Evolutionary conservation across 1,284 basidiomycete species (phyloP).

Genomic region (Ustilago bromivora): DNA sequence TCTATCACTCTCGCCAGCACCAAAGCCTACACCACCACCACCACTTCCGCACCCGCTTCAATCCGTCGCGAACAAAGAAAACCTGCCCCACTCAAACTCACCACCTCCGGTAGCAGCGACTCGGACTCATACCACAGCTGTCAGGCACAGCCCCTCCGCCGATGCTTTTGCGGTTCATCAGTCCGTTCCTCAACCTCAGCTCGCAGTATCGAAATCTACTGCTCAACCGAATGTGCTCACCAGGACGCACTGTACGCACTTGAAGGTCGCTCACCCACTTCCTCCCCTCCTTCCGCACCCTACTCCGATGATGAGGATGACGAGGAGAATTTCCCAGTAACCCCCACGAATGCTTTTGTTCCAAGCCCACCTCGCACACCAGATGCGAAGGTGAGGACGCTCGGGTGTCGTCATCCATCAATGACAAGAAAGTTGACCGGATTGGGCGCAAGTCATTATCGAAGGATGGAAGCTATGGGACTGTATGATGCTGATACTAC

Average conservation of each 20-base stretch:
- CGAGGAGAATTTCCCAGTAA: slow-evolving; percentile 37
- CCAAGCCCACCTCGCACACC: slow-evolving; percentile 31
- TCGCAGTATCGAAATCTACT: slow-evolving; percentile 37
- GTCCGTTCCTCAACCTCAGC: slow-evolving; percentile 15
- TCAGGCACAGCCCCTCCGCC: slow-evolving; percentile 7
- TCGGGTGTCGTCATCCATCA: background rate
- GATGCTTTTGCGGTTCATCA: slow-evolving; percentile 30
- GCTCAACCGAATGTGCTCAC: slow-evolving; percentile 30
- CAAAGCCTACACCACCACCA: slow-evolving; percentile 13
- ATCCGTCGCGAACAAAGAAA: slow-evolving; percentile 25
- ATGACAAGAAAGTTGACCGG: slow-evolving; percentile 20
- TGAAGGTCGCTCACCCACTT: slow-evolving; percentile 29
- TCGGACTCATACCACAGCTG: slow-evolving; percentile 24
- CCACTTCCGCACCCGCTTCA: background rate
- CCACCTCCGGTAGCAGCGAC: slow-evolving; percentile 6
- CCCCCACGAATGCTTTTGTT: slow-evolving; percentile 34
- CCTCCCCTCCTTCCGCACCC: slow-evolving; percentile 6
- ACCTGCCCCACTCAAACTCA: slow-evolving; percentile 25
- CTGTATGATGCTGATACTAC: slow-evolving; percentile 32
- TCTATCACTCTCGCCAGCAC: slow-evolving; percentile 43
- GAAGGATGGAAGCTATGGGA: slow-evolving; percentile 40
- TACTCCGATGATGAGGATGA: slow-evolving; percentile 37
- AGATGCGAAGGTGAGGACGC: slow-evolving; percentile 11
- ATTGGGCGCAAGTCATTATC: slow-evolving; percentile 32
- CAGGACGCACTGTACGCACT: slow-evolving; percentile 37